Conservation (phyloP, 1,284 basidiomycete genomes). For the Puccinia hordei region DNA sequence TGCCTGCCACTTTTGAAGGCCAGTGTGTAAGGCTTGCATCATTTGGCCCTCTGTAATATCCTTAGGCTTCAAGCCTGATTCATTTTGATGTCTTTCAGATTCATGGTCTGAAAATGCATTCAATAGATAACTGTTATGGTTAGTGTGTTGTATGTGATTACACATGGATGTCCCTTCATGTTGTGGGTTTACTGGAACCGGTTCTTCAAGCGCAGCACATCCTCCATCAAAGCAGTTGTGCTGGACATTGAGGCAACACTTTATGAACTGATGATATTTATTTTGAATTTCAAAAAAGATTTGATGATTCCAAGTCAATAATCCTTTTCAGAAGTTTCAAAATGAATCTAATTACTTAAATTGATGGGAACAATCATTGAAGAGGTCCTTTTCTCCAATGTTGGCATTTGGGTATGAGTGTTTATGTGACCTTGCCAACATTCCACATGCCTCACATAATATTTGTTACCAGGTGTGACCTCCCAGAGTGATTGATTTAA, state of each 20-base stretch:
- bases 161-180: background rate
- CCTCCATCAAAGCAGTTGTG: constrained; percentile 6
- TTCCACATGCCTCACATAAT: no score
- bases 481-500: no score
- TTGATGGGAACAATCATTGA: no score
- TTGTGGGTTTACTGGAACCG: background rate
- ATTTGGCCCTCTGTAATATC: background rate
- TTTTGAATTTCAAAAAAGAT: no score
- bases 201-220: background rate
- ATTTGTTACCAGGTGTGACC: no score
- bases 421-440: no score
- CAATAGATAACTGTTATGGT: constrained; percentile 11
- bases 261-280: background rate
- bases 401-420: no score
- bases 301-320: no score
- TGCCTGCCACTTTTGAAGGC: background rate
- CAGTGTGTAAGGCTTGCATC: background rate
- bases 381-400: no score
- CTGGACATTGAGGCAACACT: constrained; percentile 6
- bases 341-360: no score
- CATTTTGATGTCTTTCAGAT: background rate
- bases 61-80: background rate
- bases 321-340: no score
- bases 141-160: background rate
- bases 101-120: constrained; percentile 17